phyloP scores from a whole-genome alignment of 179 eudicot species.

The Carnegiea gigantea region DNA sequence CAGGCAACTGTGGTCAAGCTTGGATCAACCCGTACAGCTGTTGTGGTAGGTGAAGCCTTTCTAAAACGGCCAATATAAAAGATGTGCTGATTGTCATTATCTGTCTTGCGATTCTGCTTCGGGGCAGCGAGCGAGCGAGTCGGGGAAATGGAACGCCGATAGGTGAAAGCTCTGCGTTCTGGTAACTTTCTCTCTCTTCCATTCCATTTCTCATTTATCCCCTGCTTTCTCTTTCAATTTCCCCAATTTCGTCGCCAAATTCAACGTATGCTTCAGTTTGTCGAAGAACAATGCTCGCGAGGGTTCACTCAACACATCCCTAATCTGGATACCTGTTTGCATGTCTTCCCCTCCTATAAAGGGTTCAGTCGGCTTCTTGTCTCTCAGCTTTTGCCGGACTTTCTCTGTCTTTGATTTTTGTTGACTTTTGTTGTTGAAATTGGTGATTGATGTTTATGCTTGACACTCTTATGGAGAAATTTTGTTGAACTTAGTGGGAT shows the following conservation, averaged over 20 bases:
- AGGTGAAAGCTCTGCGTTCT: not conserved
- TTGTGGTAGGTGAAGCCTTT: no score
- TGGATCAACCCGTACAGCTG: no score
- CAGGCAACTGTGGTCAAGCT: no score
- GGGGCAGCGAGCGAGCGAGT: no score
- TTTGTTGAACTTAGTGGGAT: not conserved
- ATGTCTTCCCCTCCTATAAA: not conserved
- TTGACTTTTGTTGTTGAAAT: not conserved
- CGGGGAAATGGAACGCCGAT: no score
- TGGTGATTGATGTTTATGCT: not conserved
- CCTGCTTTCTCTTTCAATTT: not conserved
- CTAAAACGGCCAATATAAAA: no score
- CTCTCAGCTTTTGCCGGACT: not conserved
- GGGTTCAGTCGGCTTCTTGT: no score
- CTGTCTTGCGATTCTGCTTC: no score
- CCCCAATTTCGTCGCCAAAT: not conserved
- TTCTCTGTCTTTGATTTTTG: not conserved
- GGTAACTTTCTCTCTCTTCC: not conserved
- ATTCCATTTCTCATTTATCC: not conserved
- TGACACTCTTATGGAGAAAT: not conserved
- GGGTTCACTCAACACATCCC: not conserved
- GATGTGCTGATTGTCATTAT: no score
- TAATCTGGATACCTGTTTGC: not conserved
- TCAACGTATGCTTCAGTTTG: no score
- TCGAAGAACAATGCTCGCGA: no score